Base-by-base conservation (phyloP, 176 grass and related monocot genomes). In the Bothriochloa decipiens region DNA sequence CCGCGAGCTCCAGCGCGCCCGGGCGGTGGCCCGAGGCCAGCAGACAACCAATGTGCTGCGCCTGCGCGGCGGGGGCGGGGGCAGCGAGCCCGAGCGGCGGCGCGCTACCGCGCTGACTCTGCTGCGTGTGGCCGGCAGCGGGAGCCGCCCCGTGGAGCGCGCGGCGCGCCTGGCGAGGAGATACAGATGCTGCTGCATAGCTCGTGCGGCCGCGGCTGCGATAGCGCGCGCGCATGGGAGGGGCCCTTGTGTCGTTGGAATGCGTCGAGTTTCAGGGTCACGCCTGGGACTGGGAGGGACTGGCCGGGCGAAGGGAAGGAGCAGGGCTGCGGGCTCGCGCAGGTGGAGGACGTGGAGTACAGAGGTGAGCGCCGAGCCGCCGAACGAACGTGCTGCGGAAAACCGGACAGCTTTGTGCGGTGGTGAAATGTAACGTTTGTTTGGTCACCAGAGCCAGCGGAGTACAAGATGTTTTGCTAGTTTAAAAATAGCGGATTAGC, bases 1-100 rank as follows among this genome's bases (percentile, higher is more conserved):
- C 83, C 3, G 92, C 86, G 14, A 92, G 78, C 76, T 88, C 86
- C 53, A 94, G 88, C 65, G 81, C 62, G 84, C 90, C 86, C 3
- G 69, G 90, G 11, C 67, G 69, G 20, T 82, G 71, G 16, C 76
- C 37, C 53, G 6, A 52, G 11, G 50, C 40, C 0, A 85, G 82
- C 86, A 87, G 88, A 39, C 15, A 50, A 45, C 81, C 25, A 0
- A 43, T 15, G 67, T 79, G 73, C 14, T 89, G 73, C 11, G 68
- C 84, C 39, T 39, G 37, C 10, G 42, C 42, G 42, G 35, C 20
- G 81, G 41, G 1, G 41, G 16, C 67, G 74, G 53, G 85, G 13
- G 22, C 50, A 3, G 7, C 47, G 50, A n/a, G 8, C 72, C 55
- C 86, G 57, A 84, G 76, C 68, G 80, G 83, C 77, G 11, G 83